Evolutionary conservation across 1,284 basidiomycete species (phyloP).

Genomic region (Cutaneotrichosporon sp.): DNA sequence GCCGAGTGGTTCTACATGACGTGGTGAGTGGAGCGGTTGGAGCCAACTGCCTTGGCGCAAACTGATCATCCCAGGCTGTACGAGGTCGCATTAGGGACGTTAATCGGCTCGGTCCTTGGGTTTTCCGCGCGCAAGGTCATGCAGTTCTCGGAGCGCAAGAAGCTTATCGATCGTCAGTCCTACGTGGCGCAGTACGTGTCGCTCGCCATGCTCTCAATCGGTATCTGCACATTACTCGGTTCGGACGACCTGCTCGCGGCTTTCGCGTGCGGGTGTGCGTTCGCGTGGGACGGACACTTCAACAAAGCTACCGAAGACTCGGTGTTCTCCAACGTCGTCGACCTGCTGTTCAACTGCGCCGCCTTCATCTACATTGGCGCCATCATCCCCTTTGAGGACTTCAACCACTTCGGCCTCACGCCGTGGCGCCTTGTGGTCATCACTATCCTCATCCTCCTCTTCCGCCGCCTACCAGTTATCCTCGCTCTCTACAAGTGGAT

Average conservation of each 20-base stretch:
- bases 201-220: constrained; percentile 75
- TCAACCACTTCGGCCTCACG: constrained; percentile 66
- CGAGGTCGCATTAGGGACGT: constrained; percentile 76
- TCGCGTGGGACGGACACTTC: constrained; percentile 91
- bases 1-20: constrained; percentile 68
- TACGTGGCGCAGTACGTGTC: constrained; percentile 88
- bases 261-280: constrained; percentile 93
- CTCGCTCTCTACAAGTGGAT: constrained; percentile 82
- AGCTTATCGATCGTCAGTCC: constrained; percentile 93
- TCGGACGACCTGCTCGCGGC: constrained; percentile 91
- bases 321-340: constrained; percentile 95
- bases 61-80: constrained; percentile 56
- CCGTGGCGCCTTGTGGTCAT: constrained; percentile 82
- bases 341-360: constrained; percentile 79
- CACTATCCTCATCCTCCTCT: constrained; percentile 71
- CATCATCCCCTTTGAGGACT: constrained; percentile 86
- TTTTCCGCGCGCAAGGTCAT: constrained; percentile 86
- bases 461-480: constrained; percentile 79
- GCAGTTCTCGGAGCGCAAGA: constrained; percentile 87
- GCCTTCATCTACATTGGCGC: constrained; percentile 92
- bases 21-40: constrained; percentile 57
- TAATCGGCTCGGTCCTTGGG: constrained; percentile 79
- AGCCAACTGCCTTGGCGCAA: background rate
- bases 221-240: constrained; percentile 80
- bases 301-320: constrained; percentile 93